Evolutionary conservation across 176 grass and related monocot species (phyloP), one percentile per base, ranked within the genome.

Genomic region (Carex littledalei): DNA sequence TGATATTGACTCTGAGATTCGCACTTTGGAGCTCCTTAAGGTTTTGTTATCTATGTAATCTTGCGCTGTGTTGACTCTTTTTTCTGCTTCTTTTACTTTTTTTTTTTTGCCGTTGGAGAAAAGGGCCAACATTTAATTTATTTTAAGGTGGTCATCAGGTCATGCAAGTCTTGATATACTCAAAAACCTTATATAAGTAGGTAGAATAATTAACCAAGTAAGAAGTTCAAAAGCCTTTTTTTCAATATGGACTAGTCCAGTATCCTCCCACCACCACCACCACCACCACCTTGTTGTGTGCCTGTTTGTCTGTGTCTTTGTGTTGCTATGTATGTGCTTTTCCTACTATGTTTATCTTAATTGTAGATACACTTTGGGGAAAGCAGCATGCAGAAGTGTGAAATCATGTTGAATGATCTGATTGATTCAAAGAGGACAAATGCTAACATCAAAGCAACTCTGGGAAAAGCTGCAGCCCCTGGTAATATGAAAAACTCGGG

Each of bases 401-500:
- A 98, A 89, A 98, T 98, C 90, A 98, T 98, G 95, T 90, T 98
- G 57, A 98, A 94, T 90, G 95, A 98, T 64, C 81, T 98, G 89
- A 98, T 98, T 84, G 95, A 92, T 87, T 98, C 92, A 29, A 98
- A 98, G 88, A 93, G 95, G 86, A 98, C 91, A 80, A 98, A 98
- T 88, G 81, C 91, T 62, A 98, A 98, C 88, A 98, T 98, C 74
- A 98, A 94, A 91, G 94, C 95, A 91, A 93, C 92, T 80, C 70
- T 94, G 72, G 31, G 57, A 16, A 76, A 83, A 65, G 13, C 89
- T 75, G 24, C 84, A 81, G 26, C 83, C 18, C 43, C 85, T 77
- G 85, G 89, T 90, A 90, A 61, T 29, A 49, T 77, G 21, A 78
- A 78, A 78, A 66, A 74, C 10, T 68, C 17, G 4, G 26, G 29